A percentile compares a stretch with the other conserved stretches of the same genome.
Conservation (phyloP, 352 stramenopile genomes). For the Globisporangium spiculum region DNA sequence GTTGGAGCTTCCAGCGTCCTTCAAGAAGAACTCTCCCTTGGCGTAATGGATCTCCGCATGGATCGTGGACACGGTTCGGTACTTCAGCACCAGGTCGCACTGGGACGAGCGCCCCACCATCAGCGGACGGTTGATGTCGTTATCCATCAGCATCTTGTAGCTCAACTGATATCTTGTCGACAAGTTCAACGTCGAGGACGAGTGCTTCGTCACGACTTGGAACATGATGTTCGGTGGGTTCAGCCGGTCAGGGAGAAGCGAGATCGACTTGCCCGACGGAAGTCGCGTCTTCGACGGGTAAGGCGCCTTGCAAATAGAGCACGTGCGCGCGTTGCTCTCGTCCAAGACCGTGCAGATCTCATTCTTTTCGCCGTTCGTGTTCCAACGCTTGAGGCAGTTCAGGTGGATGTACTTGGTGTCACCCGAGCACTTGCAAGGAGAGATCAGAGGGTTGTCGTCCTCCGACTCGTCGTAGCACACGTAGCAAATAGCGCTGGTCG, state of each 20-base stretch:
- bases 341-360: slow-evolving; percentile 86
- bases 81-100: slow-evolving; percentile 94
- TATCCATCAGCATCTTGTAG: slow-evolving; percentile 92
- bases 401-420: slow-evolving; percentile 96
- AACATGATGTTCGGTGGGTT: slow-evolving; percentile 85
- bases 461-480: slow-evolving; percentile 87
- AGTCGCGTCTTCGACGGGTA: slow-evolving; percentile 83
- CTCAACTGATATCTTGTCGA: slow-evolving; percentile 84
- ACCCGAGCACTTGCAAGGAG: slow-evolving; percentile 93
- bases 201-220: slow-evolving; percentile 86
- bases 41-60: slow-evolving; percentile 93
- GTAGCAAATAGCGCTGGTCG: slow-evolving; percentile 82
- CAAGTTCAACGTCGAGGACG: slow-evolving; percentile 79
- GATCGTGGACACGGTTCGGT: slow-evolving; percentile 93
- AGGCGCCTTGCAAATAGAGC: slow-evolving; percentile 83
- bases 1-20: slow-evolving; percentile 93
- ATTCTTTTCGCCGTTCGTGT: slow-evolving; percentile 90
- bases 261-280: slow-evolving; percentile 68
- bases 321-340: slow-evolving; percentile 80
- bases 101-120: slow-evolving; percentile 92
- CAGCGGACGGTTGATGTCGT: slow-evolving; percentile 87
- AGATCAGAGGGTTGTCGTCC: slow-evolving; percentile 91
- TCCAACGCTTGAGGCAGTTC: slow-evolving; percentile 94
- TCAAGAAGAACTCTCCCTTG: slow-evolving; percentile 93
- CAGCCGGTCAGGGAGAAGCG: slow-evolving; percentile 67